phyloP scores from a whole-genome alignment of 2,329 filamentous ascomycete genomes.

The Botrytis fabae region DNA sequence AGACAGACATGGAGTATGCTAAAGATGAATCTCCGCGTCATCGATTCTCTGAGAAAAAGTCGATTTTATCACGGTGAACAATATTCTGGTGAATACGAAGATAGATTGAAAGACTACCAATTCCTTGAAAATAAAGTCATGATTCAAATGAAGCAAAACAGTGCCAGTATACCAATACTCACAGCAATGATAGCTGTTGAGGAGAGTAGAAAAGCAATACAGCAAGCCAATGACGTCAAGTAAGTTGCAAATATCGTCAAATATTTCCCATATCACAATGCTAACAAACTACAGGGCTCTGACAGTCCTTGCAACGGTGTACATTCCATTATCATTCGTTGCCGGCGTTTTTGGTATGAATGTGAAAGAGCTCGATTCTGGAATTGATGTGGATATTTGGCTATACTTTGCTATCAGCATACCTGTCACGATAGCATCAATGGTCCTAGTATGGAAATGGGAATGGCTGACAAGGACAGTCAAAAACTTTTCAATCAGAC shows the following conservation, averaged over 20 bases:
- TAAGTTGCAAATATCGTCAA: neutral
- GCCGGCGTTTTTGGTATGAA: constrained; percentile 8
- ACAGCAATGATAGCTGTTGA: neutral
- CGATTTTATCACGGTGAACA: fast-evolving
- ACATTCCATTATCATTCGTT: constrained; percentile 1
- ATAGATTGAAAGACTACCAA: neutral
- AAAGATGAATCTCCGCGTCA: neutral
- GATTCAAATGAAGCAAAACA: neutral
- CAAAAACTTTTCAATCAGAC: neutral
- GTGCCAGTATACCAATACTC: neutral
- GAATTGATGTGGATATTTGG: neutral
- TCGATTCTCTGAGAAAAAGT: neutral
- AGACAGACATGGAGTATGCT: neutral
- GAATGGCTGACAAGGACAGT: neutral
- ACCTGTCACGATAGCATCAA: neutral
- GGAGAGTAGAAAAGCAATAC: constrained; percentile 1
- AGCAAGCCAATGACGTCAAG: constrained; percentile 9
- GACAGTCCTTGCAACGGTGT: neutral
- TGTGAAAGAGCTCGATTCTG: neutral
- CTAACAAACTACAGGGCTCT: neutral
- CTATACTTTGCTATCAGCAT: neutral
- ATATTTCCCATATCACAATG: fast-evolving
- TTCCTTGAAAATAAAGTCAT: constrained; percentile 2
- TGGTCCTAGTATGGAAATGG: neutral
- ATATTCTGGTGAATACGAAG: fast-evolving